Evolutionary conservation across 75 land plant genomes (phyloP), one percentile per base, ranked within the genome.

Genomic region (Adiantum capillusveneris): DNA sequence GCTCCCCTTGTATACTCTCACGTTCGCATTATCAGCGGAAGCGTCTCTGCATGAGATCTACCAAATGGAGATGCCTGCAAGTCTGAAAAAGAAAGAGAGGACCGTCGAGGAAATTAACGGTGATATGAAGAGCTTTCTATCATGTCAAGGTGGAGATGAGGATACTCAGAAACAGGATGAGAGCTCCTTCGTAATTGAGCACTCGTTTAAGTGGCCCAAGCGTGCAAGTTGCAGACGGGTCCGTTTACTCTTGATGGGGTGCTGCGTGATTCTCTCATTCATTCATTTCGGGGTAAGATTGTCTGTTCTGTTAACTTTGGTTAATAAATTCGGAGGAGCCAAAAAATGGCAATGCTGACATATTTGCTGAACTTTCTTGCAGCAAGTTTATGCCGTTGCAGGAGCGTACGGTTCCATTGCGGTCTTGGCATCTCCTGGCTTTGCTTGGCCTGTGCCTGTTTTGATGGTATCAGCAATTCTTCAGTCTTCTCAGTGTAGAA

Each of bases 341-440:
- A 28, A 22, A 28, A 17, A 12, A 20, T 12, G 6, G 20, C 41
- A 9, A 25, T 2, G 11, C 9, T 31, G n/a, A n/a, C n/a, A n/a
- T n/a, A n/a, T 20, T 34, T 55, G 7, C 18, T 17, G 7, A 27
- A 12, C 16, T 55, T 16, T 55, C 54, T 31, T 31, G 63, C 92
- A 95, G 99, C 64, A 63, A 45, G 77, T 88, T 60, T 68, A 69
- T 31, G 74, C 71, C 28, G 34, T 95, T 2, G 57, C 66, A 51
- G 70, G 67, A 50, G 99, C 92, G 30, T 90, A 84, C 63, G 92
- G 86, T 29, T 71, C 74, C 69, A 79, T 79, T 55, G 75, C 84
- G 1, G 25, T 90, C 17, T 62, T 84, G 29, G 74, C 78, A 57
- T 79, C 83, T 29, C 88, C 97, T 0, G 79, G 58, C 6, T 90